Percentiles rank a stretch among this genome's conserved stretches.
Evolutionary conservation across 2,329 filamentous ascomycete genomes (phyloP).

Genomic region (Epichloe typhina): DNA sequence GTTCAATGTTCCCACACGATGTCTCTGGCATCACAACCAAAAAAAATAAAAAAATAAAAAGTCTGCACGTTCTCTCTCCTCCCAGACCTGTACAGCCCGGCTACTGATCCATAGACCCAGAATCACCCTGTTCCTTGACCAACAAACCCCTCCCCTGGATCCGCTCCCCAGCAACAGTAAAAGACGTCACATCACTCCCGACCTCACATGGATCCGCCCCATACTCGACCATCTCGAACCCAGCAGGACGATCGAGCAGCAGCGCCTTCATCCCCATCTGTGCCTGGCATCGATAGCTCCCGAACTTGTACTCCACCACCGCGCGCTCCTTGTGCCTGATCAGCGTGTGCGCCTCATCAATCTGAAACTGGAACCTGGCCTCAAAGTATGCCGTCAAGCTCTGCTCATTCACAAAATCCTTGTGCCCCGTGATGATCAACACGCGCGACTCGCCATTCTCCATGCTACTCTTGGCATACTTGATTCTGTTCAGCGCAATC

Average conservation of each 20-base stretch:
- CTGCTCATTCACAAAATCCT: slow-evolving; percentile 27
- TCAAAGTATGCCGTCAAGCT: slow-evolving; percentile 28
- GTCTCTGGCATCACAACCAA: background rate
- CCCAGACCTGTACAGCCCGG: background rate
- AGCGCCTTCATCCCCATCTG: slow-evolving; percentile 32
- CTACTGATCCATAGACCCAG: too few species aligned
- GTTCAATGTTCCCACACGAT: background rate
- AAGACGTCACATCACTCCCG: slow-evolving; percentile 18
- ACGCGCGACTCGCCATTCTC: slow-evolving; percentile 29
- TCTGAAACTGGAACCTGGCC: slow-evolving; percentile 30
- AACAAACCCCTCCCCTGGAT: slow-evolving; percentile 19
- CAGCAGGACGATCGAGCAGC: slow-evolving; percentile 20
- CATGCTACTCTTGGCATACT: slow-evolving; percentile 19
- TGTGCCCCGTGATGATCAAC: slow-evolving; percentile 34
- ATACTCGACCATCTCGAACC: slow-evolving; percentile 25
- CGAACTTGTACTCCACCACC: slow-evolving; percentile 38
- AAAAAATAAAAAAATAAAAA: background rate
- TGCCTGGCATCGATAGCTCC: slow-evolving; percentile 41
- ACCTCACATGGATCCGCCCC: slow-evolving; percentile 25
- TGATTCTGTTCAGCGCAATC: slow-evolving; percentile 36
- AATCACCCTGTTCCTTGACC: background rate
- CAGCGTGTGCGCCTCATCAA: slow-evolving; percentile 28
- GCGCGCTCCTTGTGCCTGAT: slow-evolving; percentile 13
- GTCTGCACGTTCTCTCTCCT: too few species aligned
- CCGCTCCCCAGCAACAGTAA: slow-evolving; percentile 19